phyloP scores from a whole-genome alignment of 1,284 basidiomycete species.

The Athelia sp. region DNA sequence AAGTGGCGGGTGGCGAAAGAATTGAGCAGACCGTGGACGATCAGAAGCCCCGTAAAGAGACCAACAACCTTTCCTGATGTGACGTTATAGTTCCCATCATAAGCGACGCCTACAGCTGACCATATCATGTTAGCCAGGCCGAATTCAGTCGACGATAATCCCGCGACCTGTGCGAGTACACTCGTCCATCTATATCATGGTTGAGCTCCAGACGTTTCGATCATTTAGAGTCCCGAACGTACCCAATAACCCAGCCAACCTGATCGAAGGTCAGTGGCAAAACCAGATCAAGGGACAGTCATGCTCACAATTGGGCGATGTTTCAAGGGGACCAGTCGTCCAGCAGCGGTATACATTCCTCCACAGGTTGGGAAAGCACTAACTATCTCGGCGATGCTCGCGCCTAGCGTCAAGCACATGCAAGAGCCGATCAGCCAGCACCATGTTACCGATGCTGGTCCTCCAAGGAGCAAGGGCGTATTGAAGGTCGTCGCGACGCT shows the following conservation, averaged over 20 bases:
- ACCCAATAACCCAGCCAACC: constrained; percentile 71
- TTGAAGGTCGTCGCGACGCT: constrained; percentile 81
- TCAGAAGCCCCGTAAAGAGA: constrained; percentile 65
- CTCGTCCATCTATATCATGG: no score
- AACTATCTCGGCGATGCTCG: constrained; percentile 78
- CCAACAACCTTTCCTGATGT: constrained; percentile 68
- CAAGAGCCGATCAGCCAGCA: constrained; percentile 76
- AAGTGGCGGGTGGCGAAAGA: constrained; percentile 80
- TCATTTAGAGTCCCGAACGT: no score
- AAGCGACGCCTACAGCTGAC: constrained; percentile 59
- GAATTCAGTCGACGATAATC: constrained; percentile 84
- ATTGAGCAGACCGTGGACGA: constrained; percentile 79
- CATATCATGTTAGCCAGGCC: constrained; percentile 89
- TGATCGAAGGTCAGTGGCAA: no score
- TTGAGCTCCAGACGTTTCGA: no score
- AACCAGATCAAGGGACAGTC: background rate
- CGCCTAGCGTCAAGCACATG: constrained; percentile 74
- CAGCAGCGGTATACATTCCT: constrained; percentile 78
- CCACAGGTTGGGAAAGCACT: constrained; percentile 82
- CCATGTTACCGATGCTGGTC: constrained; percentile 75
- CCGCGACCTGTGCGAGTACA: constrained; percentile 61
- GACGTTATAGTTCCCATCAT: constrained; percentile 44
- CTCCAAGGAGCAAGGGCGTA: constrained; percentile 70
- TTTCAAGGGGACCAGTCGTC: constrained; percentile 63
- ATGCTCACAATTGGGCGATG: constrained; percentile 44